Percentiles rank a stretch among this genome's conserved stretches.
Conservation (phyloP, 306 rosid genomes). For the Acmispon strigosus region DNA sequence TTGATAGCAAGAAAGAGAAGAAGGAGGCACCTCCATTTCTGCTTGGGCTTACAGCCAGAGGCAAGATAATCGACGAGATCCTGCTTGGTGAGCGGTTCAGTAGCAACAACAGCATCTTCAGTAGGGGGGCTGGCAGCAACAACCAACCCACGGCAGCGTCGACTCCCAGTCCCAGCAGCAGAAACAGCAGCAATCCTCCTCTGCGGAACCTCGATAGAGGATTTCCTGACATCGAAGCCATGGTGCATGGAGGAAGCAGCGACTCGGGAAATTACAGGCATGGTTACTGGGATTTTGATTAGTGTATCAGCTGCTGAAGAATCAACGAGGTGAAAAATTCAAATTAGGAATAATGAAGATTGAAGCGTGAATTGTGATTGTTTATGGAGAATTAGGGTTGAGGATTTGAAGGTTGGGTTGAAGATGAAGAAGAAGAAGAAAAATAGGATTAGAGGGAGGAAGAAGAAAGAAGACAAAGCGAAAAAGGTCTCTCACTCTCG, state of each 20-base stretch:
- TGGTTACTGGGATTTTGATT: background rate
- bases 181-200: slow-evolving; percentile 8
- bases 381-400: no score
- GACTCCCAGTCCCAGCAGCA: slow-evolving; percentile 15
- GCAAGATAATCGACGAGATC: slow-evolving; percentile 84
- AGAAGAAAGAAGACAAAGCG: background rate
- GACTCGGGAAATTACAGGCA: slow-evolving; percentile 51
- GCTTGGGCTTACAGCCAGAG: slow-evolving; percentile 69
- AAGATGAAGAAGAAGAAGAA: no score
- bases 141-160: slow-evolving; percentile 37
- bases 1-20: background rate
- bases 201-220: slow-evolving; percentile 28
- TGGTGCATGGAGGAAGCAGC: slow-evolving; percentile 26
- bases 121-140: slow-evolving; percentile 94
- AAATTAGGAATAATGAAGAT: background rate
- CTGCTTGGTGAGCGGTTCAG: slow-evolving; percentile 70
- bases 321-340: background rate
- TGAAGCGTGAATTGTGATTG: background rate
- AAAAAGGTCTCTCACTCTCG: background rate
- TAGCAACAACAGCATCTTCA: slow-evolving; percentile 67
- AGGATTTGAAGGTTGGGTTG: no score
- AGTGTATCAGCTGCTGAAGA: background rate
- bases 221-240: slow-evolving; percentile 34
- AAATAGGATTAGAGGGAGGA: no score
- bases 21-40: slow-evolving; percentile 62